Evolutionary conservation across 1,139 yeast species (phyloP).

Genomic region (Suhomyces maxii): DNA sequence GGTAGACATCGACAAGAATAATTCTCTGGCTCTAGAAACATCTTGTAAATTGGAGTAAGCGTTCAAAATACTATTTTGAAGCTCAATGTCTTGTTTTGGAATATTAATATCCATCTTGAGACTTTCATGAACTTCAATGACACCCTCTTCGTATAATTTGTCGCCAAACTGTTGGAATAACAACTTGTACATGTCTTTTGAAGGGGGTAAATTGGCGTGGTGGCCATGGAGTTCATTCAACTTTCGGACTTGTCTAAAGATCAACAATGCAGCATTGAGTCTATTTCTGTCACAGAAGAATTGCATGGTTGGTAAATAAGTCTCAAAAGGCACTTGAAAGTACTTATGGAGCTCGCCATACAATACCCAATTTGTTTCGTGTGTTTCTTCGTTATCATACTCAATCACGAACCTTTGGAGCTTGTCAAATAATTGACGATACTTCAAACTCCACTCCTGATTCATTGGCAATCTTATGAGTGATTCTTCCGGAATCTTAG

Average conservation of each 20-base stretch:
- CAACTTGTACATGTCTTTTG: constrained; percentile 63
- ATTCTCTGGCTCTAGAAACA: constrained; percentile 57
- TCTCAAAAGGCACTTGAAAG: constrained; percentile 60
- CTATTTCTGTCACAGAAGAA: constrained; percentile 58
- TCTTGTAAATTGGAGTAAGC: constrained; percentile 69
- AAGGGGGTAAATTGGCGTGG: constrained; percentile 52
- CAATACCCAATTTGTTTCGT: constrained; percentile 61
- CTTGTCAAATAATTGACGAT: constrained; percentile 34
- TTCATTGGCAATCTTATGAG: constrained; percentile 31
- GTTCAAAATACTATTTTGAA: constrained; percentile 64
- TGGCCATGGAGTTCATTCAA: constrained; percentile 56
- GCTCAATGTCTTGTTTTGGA: constrained; percentile 52
- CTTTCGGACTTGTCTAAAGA: constrained; percentile 64
- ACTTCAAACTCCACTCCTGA: constrained; percentile 27
- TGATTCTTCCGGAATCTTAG: constrained; percentile 40
- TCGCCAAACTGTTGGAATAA: constrained; percentile 65
- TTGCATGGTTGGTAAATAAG: constrained; percentile 60
- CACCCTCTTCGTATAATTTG: constrained; percentile 64
- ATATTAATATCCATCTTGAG: constrained; percentile 65
- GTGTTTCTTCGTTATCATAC: constrained; percentile 39
- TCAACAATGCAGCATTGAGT: constrained; percentile 63
- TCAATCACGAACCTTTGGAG: constrained; percentile 50
- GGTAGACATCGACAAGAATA: constrained; percentile 60
- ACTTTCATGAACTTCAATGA: constrained; percentile 62
- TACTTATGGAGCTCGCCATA: constrained; percentile 61